Evolutionary conservation across 257 asterid genomes (phyloP).

Genomic region (Nicotiana tomentosiformis): DNA sequence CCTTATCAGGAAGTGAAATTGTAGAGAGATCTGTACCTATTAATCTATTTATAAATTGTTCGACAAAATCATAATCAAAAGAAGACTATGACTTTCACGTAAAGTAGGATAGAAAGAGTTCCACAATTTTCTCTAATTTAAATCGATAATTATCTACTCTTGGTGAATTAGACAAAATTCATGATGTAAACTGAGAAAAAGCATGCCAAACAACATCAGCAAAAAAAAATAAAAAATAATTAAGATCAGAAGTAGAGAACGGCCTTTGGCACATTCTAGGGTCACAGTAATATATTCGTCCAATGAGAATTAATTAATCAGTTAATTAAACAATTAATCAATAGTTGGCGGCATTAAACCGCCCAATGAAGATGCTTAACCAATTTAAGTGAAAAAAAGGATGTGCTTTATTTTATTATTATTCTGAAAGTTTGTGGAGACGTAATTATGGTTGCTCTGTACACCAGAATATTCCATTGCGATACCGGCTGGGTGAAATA

Average conservation of each 20-base stretch:
- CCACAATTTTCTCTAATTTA: not conserved
- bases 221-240: too few relatives aligned
- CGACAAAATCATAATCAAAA: too few relatives aligned
- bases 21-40: not conserved
- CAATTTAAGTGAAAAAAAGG: not conserved
- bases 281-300: not conserved
- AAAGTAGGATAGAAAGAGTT: not conserved
- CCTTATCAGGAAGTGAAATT: not conserved
- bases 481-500: too few relatives aligned
- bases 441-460: not conserved
- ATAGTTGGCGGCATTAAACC: not conserved
- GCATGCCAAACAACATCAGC: not conserved
- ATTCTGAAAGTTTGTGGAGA: not conserved
- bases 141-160: not conserved
- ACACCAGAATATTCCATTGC: not conserved
- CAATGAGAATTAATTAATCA: not conserved
- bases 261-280: not conserved
- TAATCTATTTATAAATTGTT: too few relatives aligned
- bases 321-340: too few relatives aligned
- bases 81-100: too few relatives aligned
- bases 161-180: not conserved
- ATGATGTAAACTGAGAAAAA: not conserved
- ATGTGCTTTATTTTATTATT: too few relatives aligned
- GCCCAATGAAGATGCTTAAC: not conserved
- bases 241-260: not conserved